Evolutionary conservation across 257 asterid species (phyloP).

Genomic region (Orobanche coerulescens): DNA sequence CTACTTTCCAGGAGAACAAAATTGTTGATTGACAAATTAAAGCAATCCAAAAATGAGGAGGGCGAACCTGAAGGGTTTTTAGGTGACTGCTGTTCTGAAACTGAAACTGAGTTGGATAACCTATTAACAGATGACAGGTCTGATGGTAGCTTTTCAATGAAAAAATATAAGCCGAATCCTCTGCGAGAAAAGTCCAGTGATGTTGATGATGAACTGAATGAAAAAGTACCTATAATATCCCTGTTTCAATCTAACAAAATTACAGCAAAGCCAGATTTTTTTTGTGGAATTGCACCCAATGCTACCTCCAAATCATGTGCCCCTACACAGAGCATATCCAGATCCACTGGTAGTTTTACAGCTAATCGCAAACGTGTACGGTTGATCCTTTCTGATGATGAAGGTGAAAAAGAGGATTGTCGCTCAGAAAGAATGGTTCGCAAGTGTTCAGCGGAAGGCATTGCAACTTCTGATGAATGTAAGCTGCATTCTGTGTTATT

Average conservation of each 20-base stretch:
- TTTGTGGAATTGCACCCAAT: constrained; percentile 23
- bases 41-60: constrained; percentile 37
- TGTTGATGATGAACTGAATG: constrained; percentile 37
- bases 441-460: constrained; percentile 44
- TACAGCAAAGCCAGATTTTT: constrained; percentile 29
- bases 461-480: constrained; percentile 70
- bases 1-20: constrained; percentile 55
- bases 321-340: constrained; percentile 37
- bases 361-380: constrained; percentile 68
- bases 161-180: constrained; percentile 27
- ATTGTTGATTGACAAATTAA: constrained; percentile 48
- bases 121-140: constrained; percentile 41
- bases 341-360: constrained; percentile 45
- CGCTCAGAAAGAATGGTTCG: constrained; percentile 29
- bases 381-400: constrained; percentile 80
- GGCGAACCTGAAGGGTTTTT: constrained; percentile 30
- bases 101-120: constrained; percentile 53
- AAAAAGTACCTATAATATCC: constrained; percentile 46
- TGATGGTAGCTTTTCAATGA: constrained; percentile 42
- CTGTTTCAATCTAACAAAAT: constrained; percentile 35
- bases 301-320: constrained; percentile 34
- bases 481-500: constrained; percentile 29
- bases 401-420: constrained; percentile 41
- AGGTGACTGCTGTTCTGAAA: constrained; percentile 70
- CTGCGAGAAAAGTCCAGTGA: constrained; percentile 29